A percentile compares a stretch with the other conserved stretches of the same genome.
Conservation (phyloP, 1,284 basidiomycete species). For the Trichosporon sp. region DNA sequence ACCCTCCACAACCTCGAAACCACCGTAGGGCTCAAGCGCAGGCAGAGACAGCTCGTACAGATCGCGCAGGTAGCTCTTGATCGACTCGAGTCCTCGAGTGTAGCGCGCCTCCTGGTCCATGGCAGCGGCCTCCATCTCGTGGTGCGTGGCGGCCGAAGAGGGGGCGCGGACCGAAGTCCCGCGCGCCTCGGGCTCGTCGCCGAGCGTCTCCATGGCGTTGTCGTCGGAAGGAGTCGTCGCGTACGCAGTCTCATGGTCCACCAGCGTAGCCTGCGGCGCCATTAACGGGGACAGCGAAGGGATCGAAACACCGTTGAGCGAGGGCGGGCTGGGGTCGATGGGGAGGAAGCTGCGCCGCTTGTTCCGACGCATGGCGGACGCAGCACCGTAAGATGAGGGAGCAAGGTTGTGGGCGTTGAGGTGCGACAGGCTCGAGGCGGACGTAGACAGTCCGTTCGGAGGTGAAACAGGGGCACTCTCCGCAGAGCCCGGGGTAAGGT, state of each 20-base stretch:
- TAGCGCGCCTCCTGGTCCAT: slow-evolving; percentile 33
- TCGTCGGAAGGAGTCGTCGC: background rate
- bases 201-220: slow-evolving; percentile 20
- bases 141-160: slow-evolving; percentile 8
- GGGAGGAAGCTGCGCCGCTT: slow-evolving; percentile 82
- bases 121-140: slow-evolving; percentile 20
- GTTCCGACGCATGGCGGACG: background rate
- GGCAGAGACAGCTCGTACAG: slow-evolving; percentile 72
- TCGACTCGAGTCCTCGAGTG: slow-evolving; percentile 64
- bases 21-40: slow-evolving; percentile 39
- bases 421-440: background rate
- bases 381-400: background rate
- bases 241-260: slow-evolving; percentile 8
- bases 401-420: background rate
- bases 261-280: slow-evolving; percentile 20
- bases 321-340: slow-evolving; percentile 57
- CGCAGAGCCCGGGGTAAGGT: background rate
- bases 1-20: slow-evolving; percentile 39
- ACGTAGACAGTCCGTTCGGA: background rate
- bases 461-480: slow-evolving; percentile 3
- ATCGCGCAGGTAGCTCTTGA: slow-evolving; percentile 92
- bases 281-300: slow-evolving; percentile 64
- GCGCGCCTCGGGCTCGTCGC: slow-evolving; percentile 17
- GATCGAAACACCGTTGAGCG: slow-evolving; percentile 48
- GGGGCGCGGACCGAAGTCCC: slow-evolving; percentile 21